Base-by-base conservation (phyloP, 106 monocot genomes). In the Dactylorhiza incarnata region DNA sequence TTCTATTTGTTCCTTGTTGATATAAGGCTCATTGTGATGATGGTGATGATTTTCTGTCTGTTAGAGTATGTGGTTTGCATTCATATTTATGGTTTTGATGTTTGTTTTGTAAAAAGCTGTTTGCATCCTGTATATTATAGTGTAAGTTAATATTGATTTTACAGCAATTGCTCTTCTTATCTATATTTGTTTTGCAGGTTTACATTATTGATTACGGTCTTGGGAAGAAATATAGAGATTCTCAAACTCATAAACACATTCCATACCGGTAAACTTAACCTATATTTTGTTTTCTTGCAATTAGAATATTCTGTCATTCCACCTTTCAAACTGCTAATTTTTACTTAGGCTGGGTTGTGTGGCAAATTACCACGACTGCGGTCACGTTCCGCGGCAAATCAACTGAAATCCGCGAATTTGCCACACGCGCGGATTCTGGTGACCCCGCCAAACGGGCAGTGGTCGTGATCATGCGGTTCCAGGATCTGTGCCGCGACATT, bases 231-330 rank as follows among this genome's bases (percentile, higher is more conserved):
- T 66, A 37, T 37, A 66, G 66, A 66, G 66, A 66, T 37, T 26
- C 29, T n/a, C 66, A 66, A 66, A 66, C 66, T 37, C 66, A 66
- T 66, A 66, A 66, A 37, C 66, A 66, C 29, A 66, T 66, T 26
- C 66, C 66, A 13, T 66, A 66, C 66, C 24, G 66, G 66, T 66
- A 22, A 59, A 59, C 6, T 59, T 59, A 23, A 59, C 20, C 58
- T 59, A 6, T 59, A 15, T 5, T 56, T n/a, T 6, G n/a, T 6
- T 59, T 59, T 58, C 6, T 20, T 59, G 22, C 58, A 20, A 20
- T 59, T 59, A 5, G 20, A 59, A 59, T n/a, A 12, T 59, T 59
- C 19, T 13, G 14, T 54, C 16, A 13, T 59, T 19, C 22, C 8
- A 20, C 58, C 58, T 59, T 59, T n/a, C 58, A 59, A 59, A 20